A percentile compares a stretch with the other conserved stretches of the same genome.
Conservation (phyloP, 78 protist genomes). For the Polysphondylium violaceum region DNA sequence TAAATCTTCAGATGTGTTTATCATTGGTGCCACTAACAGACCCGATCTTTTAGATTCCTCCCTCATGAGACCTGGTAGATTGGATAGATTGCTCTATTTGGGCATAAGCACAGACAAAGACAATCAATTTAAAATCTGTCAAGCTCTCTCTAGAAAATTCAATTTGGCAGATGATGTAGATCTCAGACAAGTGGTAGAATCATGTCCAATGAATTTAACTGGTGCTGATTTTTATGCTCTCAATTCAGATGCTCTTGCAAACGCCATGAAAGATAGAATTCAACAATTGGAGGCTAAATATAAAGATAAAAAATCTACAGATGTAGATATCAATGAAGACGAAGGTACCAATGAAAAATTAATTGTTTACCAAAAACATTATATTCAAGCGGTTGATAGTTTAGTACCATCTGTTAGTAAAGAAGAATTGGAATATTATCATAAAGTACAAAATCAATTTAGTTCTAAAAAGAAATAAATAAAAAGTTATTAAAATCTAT, state of each 20-base stretch:
- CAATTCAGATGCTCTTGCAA: slow-evolving; percentile 72
- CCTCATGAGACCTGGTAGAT: slow-evolving; percentile 96
- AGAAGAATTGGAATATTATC: slow-evolving; percentile 66
- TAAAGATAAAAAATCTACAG: neutral
- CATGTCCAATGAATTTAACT: slow-evolving; percentile 77
- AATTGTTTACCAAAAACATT: slow-evolving; percentile 64
- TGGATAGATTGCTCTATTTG: slow-evolving; percentile 81
- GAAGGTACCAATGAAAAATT: slow-evolving; percentile 9
- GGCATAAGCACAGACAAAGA: slow-evolving; percentile 74
- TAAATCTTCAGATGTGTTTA: slow-evolving; percentile 86
- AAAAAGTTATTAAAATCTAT: neutral
- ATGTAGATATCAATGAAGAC: neutral
- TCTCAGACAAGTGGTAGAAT: slow-evolving; percentile 23
- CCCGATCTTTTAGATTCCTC: slow-evolving; percentile 97
- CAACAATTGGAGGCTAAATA: slow-evolving; percentile 7
- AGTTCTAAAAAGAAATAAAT: slow-evolving; percentile 28
- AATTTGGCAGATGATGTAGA: slow-evolving; percentile 48
- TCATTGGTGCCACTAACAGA: slow-evolving; percentile 98
- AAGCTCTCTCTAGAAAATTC: slow-evolving; percentile 83
- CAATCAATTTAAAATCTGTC: slow-evolving; percentile 44
- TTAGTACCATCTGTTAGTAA: slow-evolving; percentile 76
- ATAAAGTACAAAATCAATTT: slow-evolving; percentile 69
- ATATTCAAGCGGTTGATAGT: slow-evolving; percentile 43
- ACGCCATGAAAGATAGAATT: slow-evolving; percentile 72
- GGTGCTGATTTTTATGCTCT: slow-evolving; percentile 87